Base-by-base conservation (phyloP, 164 flowering plant genomes). In the Akebia trifoliata region DNA sequence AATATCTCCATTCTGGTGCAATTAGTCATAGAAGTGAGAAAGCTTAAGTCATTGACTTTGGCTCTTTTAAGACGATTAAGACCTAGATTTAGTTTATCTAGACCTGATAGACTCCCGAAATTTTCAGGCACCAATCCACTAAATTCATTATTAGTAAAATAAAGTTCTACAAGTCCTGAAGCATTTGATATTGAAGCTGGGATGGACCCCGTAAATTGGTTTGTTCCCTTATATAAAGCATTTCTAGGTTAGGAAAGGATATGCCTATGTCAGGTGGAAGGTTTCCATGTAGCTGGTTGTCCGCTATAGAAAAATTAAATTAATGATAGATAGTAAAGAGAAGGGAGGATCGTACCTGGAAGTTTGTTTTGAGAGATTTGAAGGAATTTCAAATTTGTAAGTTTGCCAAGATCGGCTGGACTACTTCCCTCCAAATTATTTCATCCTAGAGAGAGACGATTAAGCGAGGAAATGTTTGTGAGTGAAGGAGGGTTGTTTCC, bases 181-280 rank as follows among this genome's bases (percentile, higher is more conserved):
- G 66, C 53, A 50, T 70, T 74, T 26, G 64, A 50, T 50, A 67
- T 4, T 20, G 74, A 74, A 31, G 9, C 11, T 9, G 72, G 78
- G 40, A 74, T 54, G 2, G 35, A 10, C 4, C 72, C 72, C 6
- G 49, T 30, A 40, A 71, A 59, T 7, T n/a, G 31, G 18, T 63
- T 74, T 0, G 0, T 15, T 11, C 34, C 22, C 4, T 62, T 6
- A 11, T 2, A 2, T 21, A 69, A 4, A 8, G n/a, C n/a, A n/a
- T n/a, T n/a, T n/a, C 15, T 2, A 70, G 56, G 37, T 66, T 46
- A 4, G 74, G 74, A 10, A 67, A 60, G 6, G 48, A 26, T n/a
- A n/a, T n/a, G n/a, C n/a, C n/a, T n/a, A n/a, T n/a, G n/a, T n/a
- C n/a, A n/a, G n/a, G n/a, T n/a, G n/a, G n/a, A n/a, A n/a, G n/a